Percentiles rank a stretch among this genome's conserved stretches.
Conservation (phyloP, 176 grass and related monocot genomes). For the Carex pumila region DNA sequence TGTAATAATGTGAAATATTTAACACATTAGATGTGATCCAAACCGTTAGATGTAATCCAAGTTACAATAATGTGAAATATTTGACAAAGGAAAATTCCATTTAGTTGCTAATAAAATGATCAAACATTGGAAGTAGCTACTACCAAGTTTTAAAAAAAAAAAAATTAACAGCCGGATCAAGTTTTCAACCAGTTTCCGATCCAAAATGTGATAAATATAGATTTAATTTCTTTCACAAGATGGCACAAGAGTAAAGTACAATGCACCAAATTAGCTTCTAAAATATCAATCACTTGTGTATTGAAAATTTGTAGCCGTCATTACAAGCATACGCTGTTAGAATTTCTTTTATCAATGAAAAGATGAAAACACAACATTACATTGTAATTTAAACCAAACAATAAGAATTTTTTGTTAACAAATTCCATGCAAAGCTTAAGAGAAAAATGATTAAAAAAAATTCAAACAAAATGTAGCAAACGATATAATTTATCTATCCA, state of each 20-base stretch:
- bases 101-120: too few relatives aligned
- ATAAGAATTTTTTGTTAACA: background rate
- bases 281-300: background rate
- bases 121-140: too few relatives aligned
- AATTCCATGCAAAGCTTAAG: background rate
- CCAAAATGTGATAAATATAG: background rate
- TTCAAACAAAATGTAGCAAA: background rate
- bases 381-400: background rate
- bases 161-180: too few relatives aligned
- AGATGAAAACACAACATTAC: background rate
- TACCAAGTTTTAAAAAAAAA: too few relatives aligned
- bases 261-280: background rate
- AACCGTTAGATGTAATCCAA: too few relatives aligned
- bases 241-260: background rate
- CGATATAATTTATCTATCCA: too few relatives aligned
- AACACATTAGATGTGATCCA: too few relatives aligned
- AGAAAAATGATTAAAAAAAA: background rate
- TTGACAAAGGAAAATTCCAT: too few relatives aligned
- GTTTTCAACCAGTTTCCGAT: too few relatives aligned
- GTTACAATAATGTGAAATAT: too few relatives aligned
- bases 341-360: background rate
- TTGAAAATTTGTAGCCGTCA: background rate
- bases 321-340: background rate
- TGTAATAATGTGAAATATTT: too few relatives aligned
- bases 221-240: background rate